A percentile compares a stretch with the other conserved stretches of the same genome.
Evolutionary conservation across 306 rosid species (phyloP).

Genomic region (Boehmeria nivea): DNA sequence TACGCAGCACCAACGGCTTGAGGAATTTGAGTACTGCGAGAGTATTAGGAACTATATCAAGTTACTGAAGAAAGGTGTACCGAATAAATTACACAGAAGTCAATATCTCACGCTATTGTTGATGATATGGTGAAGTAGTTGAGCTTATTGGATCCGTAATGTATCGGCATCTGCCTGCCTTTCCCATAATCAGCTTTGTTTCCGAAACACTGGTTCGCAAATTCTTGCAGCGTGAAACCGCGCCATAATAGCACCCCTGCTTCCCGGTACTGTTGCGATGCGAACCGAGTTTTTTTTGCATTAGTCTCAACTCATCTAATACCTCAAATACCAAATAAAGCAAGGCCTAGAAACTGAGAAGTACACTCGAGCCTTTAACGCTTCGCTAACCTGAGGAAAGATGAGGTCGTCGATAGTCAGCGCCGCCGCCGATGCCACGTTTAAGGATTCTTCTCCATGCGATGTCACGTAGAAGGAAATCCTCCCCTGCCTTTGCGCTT

Average conservation of each 20-base stretch:
- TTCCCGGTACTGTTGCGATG: slow-evolving; percentile 65
- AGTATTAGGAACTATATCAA: slow-evolving; percentile 11
- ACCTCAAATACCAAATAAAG: slow-evolving; percentile 6
- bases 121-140: slow-evolving; percentile 82
- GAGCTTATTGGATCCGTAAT: slow-evolving; percentile 81
- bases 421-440: slow-evolving; percentile 86
- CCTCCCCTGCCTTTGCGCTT: slow-evolving; percentile 94
- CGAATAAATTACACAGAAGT: too few species aligned
- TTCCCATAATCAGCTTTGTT: slow-evolving; percentile 77
- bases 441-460: slow-evolving; percentile 79
- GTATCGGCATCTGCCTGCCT: slow-evolving; percentile 92
- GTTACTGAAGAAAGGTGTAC: background rate
- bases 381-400: slow-evolving; percentile 74
- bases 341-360: background rate
- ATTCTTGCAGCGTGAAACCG: slow-evolving; percentile 80
- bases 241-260: slow-evolving; percentile 89
- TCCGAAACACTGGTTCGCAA: slow-evolving; percentile 74
- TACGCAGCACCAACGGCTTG: slow-evolving; percentile 99
- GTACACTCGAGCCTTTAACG: background rate
- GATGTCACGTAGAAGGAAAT: slow-evolving; percentile 78
- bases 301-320: slow-evolving; percentile 10
- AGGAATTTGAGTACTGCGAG: slow-evolving; percentile 70
- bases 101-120: slow-evolving; percentile 65
- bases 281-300: slow-evolving; percentile 1
- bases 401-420: slow-evolving; percentile 57